Conservation (phyloP, 352 stramenopile genomes). For the Phytophthora citrophthora region DNA sequence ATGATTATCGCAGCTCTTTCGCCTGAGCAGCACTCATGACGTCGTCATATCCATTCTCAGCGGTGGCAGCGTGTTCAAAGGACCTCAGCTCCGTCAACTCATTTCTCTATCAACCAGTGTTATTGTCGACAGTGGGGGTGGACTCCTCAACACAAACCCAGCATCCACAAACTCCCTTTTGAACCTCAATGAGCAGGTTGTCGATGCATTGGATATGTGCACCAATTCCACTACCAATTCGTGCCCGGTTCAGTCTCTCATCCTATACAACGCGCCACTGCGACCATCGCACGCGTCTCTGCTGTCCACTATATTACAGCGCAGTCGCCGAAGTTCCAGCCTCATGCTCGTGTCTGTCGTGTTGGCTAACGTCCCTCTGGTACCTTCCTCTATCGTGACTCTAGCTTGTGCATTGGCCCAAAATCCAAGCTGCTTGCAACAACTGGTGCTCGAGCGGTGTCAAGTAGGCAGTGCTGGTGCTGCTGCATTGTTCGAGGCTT, state of each 20-base stretch:
- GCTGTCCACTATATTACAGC: slow-evolving; percentile 44
- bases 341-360: slow-evolving; percentile 60
- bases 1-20: neutral
- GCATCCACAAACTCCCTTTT: slow-evolving; percentile 1
- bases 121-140: slow-evolving; percentile 56
- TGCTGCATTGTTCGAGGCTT: slow-evolving; percentile 54
- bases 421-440: slow-evolving; percentile 58
- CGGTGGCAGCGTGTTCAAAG: slow-evolving; percentile 46
- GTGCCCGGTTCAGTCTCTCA: slow-evolving; percentile 63
- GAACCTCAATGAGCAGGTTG: slow-evolving; percentile 57
- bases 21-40: no score
- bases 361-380: slow-evolving; percentile 59
- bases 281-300: slow-evolving; percentile 35
- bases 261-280: slow-evolving; percentile 72
- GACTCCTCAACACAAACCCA: neutral
- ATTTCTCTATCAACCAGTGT: slow-evolving; percentile 62
- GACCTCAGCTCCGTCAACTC: slow-evolving; percentile 59
- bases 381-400: slow-evolving; percentile 38
- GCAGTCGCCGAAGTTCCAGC: slow-evolving; percentile 31
- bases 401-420: slow-evolving; percentile 56
- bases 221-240: slow-evolving; percentile 4
- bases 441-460: slow-evolving; percentile 77
- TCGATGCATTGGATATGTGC: slow-evolving; percentile 50
- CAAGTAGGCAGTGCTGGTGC: slow-evolving; percentile 56
- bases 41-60: slow-evolving; percentile 20